Conservation (phyloP, 306 rosid genomes). For the Quercus suber region DNA sequence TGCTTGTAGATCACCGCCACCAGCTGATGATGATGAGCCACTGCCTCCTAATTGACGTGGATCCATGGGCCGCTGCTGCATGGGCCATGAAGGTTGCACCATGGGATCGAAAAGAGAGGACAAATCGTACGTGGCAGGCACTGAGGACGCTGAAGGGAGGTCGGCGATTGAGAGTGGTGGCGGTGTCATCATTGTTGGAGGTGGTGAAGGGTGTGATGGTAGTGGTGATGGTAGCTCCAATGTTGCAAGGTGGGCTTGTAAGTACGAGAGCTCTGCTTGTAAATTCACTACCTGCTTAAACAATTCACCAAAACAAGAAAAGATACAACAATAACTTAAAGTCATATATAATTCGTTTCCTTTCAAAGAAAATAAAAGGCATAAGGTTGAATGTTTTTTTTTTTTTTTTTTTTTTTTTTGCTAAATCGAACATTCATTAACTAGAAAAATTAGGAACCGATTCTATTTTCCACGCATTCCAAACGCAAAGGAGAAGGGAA, state of each 20-base stretch:
- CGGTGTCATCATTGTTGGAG: constrained; percentile 31
- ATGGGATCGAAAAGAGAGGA: constrained; percentile 85
- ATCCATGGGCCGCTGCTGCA: constrained; percentile 55
- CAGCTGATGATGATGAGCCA: constrained; percentile 14
- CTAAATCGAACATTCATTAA: no score
- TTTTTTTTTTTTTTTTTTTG: no score
- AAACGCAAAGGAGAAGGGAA: no score
- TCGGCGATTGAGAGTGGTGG: constrained; percentile 47
- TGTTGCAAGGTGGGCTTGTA: constrained; percentile 79
- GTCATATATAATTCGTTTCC: no score
- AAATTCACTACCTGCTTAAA: constrained; percentile 61
- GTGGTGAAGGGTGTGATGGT: constrained; percentile 41
- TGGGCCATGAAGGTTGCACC: constrained; percentile 63
- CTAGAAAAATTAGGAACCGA: no score
- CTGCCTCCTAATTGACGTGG: constrained; percentile 40
- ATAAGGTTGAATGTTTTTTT: no score
- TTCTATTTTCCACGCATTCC: no score
- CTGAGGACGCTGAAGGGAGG: constrained; percentile 43
- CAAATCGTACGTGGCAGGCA: constrained; percentile 56
- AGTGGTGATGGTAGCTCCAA: constrained; percentile 70
- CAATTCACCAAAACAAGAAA: neutral
- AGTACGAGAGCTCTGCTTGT: constrained; percentile 83
- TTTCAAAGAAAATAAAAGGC: no score
- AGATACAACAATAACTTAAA: neutral
- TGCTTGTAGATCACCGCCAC: constrained; percentile 59